Evolutionary conservation across 345 rosid species (phyloP).

Genomic region (Cardamine occulta): DNA sequence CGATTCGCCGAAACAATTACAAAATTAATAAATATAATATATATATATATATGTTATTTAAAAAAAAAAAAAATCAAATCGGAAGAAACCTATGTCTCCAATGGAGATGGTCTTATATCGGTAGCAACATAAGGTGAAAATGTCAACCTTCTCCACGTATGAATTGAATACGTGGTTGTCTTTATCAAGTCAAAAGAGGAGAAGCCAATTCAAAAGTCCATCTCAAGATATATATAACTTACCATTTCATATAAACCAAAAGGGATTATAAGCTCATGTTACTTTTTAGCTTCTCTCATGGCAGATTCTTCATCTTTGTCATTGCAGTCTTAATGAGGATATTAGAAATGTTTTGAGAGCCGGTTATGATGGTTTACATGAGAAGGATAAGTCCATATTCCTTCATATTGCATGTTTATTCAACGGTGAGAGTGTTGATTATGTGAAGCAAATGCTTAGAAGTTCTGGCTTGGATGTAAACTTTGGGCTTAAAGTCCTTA

Average conservation of each 20-base stretch:
- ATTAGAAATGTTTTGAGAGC: conserved; percentile 27
- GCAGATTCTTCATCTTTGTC: conserved; percentile 17
- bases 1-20: no score
- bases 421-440: conserved; percentile 10
- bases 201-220: neutral
- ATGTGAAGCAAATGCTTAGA: conserved; percentile 21
- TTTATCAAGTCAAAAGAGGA: neutral
- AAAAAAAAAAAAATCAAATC: no score
- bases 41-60: no score
- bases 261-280: neutral
- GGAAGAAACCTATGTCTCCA: no score
- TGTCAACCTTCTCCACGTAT: neutral
- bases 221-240: neutral
- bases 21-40: no score
- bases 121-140: neutral
- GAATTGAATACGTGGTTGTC: no score
- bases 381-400: conserved; percentile 38
- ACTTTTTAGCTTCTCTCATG: conserved; percentile 18
- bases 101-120: no score
- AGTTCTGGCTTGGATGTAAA: conserved; percentile 11
- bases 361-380: conserved; percentile 44
- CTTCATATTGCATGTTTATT: conserved; percentile 49
- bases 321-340: conserved; percentile 23
- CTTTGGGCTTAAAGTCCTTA: conserved; percentile 26
- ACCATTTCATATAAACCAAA: neutral